Base-by-base conservation (phyloP, 495 filamentous ascomycete species). In the Xylaria telfairii region DNA sequence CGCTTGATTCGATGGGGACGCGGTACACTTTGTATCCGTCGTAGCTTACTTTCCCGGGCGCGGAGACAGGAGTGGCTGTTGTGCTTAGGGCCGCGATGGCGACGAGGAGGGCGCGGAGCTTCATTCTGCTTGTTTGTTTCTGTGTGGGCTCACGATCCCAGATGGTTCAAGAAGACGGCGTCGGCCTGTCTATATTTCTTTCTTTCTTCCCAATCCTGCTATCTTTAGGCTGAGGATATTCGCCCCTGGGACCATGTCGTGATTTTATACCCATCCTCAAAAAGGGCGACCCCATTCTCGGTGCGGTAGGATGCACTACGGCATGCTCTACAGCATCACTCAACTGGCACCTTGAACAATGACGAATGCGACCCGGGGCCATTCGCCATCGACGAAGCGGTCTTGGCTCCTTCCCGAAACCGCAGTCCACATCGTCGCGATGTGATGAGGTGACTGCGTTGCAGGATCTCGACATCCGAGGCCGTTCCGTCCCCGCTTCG, bases 1-100 rank as follows among this genome's bases (percentile, higher is more conserved):
- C 56, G 19, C 6, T 10, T 1, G 53, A 15, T 26, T 46, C 24
- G 13, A 69, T 21, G n/a, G 67, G 19, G 8, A 75, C 41, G n/a
- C 81, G 79, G 70, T 80, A 81, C 24, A 81, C 81, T 61, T 82
- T 76, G 67, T 78, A 83, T 46, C 79, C 80, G 65, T 77, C 76
- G 57, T 84, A 84, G 65, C 68, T 77, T 39, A 78, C 76, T 53
- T 73, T 81, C 6, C 24, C 15, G 3, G 37, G 54, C 0, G 3
- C 15, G 12, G 59, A 62, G 30, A 56, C 53, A 13, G 67, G 67
- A 7, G 12, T 28, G 13, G 51, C 30, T 41, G 21, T 15, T 8
- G 21, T 7, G 42, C 63, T 21, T 24, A 66, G 39, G 1, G 54
- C 34, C 46, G 57, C 21, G 67, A 42, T 6, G 15, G 53, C 62